Percentiles rank a stretch among this genome's conserved stretches.
Evolutionary conservation across 2,329 filamentous ascomycete species (phyloP).

Genomic region (Pseudocercospora fuligena): DNA sequence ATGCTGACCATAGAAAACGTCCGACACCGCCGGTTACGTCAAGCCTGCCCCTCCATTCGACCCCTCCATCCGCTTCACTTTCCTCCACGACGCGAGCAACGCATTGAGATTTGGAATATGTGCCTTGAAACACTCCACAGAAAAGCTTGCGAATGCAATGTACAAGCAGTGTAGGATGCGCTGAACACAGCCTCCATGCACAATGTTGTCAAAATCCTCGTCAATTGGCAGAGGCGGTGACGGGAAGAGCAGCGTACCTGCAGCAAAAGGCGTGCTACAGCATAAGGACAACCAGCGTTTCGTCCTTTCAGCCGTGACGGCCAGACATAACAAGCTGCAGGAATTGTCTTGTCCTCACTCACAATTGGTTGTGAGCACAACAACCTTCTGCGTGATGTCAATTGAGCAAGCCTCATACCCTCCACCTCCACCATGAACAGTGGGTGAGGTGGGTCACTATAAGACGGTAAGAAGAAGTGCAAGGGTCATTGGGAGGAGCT

Average conservation of each 20-base stretch:
- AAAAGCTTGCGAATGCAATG: not conserved
- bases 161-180: not conserved
- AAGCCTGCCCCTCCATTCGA: slow-evolving; percentile 1
- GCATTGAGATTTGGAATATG: not conserved
- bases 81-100: not conserved
- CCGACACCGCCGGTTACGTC: not conserved
- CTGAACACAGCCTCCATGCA: not conserved
- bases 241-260: slow-evolving; percentile 1
- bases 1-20: not conserved
- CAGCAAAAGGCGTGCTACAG: not conserved
- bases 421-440: not conserved
- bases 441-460: not conserved
- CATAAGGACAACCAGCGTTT: not conserved
- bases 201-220: not conserved
- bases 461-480: not conserved
- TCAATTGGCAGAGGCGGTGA: not conserved
- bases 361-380: not conserved
- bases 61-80: not conserved
- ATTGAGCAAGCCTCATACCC: not conserved
- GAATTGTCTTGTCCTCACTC: not conserved
- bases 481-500: not conserved
- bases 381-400: not conserved
- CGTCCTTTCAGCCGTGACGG: not conserved
- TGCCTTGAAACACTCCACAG: not conserved
- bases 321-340: not conserved